A percentile compares a stretch with the other conserved stretches of the same genome.
Evolutionary conservation across 106 monocot genomes (phyloP).

Genomic region (Platanthera zijinensis): DNA sequence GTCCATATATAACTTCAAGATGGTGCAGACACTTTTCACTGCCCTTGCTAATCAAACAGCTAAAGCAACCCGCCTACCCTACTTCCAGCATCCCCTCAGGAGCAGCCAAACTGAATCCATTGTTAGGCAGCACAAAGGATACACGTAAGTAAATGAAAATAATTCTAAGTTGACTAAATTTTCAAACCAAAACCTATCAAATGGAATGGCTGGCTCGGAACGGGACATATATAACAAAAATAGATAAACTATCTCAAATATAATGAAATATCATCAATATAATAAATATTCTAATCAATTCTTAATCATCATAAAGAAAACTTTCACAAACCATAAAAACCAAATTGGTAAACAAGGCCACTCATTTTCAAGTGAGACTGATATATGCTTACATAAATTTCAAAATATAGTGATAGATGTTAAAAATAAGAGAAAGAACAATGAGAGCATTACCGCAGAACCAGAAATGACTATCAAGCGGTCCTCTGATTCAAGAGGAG

Average conservation of each 20-base stretch:
- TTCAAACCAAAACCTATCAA: not conserved
- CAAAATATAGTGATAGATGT: not conserved
- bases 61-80: not conserved
- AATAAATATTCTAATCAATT: not conserved
- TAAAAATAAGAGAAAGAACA: not conserved
- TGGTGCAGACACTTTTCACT: not conserved
- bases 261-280: not conserved
- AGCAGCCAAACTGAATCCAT: not conserved
- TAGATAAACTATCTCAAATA: not conserved
- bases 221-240: not conserved
- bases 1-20: not conserved
- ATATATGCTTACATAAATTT: not conserved
- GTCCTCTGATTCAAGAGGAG: constrained; percentile 55
- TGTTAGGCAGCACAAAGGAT: not conserved
- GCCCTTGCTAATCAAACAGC: not conserved
- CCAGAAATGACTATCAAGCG: constrained; percentile 72
- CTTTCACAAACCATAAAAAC: not conserved
- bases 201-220: not conserved
- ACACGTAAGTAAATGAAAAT: not conserved
- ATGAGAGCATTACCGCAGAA: constrained; percentile 53
- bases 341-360: not conserved
- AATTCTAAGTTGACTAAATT: not conserved
- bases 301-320: not conserved
- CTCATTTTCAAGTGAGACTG: not conserved
- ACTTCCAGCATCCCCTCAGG: not conserved